A percentile compares a stretch with the other conserved stretches of the same genome.
Evolutionary conservation across 2,329 filamentous ascomycete genomes (phyloP).

Genomic region (Alternaria sp.): DNA sequence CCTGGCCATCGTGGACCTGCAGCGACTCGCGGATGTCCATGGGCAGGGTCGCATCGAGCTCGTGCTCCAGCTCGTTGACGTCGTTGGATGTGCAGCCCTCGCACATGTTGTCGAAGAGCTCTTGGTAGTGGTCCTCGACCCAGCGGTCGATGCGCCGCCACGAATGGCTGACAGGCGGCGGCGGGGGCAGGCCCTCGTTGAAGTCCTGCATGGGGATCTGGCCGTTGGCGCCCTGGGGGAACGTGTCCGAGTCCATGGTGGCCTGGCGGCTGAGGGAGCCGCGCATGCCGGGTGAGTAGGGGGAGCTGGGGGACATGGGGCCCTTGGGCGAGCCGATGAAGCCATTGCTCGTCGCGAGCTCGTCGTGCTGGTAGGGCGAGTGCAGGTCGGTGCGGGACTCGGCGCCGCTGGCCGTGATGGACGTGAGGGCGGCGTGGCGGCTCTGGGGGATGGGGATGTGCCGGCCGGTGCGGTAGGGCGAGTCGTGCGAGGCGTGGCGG

Average conservation of each 20-base stretch:
- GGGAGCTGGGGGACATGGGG: slow-evolving; percentile 67
- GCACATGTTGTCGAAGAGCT: slow-evolving; percentile 90
- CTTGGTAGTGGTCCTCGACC: slow-evolving; percentile 93
- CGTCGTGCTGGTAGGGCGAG: slow-evolving; percentile 79
- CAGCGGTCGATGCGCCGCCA: slow-evolving; percentile 95
- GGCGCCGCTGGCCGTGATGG: slow-evolving; percentile 81
- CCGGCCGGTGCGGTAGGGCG: slow-evolving; percentile 86
- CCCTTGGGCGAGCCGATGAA: slow-evolving; percentile 65
- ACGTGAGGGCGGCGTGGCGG: slow-evolving; percentile 81
- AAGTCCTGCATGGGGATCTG: slow-evolving; percentile 98
- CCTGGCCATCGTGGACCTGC: slow-evolving; percentile 93
- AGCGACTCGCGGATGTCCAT: slow-evolving; percentile 93
- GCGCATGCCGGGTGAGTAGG: slow-evolving; percentile 90
- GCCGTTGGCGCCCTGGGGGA: slow-evolving; percentile 72
- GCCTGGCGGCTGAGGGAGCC: slow-evolving; percentile 74
- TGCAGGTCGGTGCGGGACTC: slow-evolving; percentile 88
- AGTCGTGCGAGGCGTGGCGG: slow-evolving; percentile 91
- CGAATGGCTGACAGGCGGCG: slow-evolving; percentile 85
- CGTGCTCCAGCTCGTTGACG: slow-evolving; percentile 94
- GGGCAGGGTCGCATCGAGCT: slow-evolving; percentile 91
- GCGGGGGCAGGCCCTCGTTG: slow-evolving; percentile 85
- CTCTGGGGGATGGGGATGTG: slow-evolving; percentile 88
- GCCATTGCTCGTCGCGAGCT: slow-evolving; percentile 61
- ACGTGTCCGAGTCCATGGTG: slow-evolving; percentile 56
- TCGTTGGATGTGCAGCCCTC: slow-evolving; percentile 94